Percentiles rank a stretch among this genome's conserved stretches.
Conservation (phyloP, 768 basidiomycete species). For the Calocera cornea region DNA sequence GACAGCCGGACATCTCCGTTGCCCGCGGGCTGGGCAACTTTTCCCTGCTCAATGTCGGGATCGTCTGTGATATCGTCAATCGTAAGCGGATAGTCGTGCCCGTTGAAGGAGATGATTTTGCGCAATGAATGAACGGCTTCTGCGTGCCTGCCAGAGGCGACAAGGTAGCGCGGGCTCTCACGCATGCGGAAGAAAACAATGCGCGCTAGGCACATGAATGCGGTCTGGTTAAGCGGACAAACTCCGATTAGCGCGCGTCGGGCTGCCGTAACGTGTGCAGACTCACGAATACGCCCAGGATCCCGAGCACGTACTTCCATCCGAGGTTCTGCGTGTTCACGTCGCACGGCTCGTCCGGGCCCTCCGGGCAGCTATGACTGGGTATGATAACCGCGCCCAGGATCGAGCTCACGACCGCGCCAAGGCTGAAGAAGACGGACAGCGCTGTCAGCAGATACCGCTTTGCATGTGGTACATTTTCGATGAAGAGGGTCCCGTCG, state of each 20-base stretch:
- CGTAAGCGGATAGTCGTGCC: slow-evolving; percentile 49
- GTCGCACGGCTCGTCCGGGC: slow-evolving; percentile 39
- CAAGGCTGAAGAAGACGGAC: slow-evolving; percentile 91
- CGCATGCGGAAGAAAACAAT: slow-evolving; percentile 83
- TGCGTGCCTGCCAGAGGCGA: slow-evolving; percentile 68
- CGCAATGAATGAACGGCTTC: slow-evolving; percentile 76
- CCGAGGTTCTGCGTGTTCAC: slow-evolving; percentile 60
- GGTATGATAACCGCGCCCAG: slow-evolving; percentile 74
- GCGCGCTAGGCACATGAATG: slow-evolving; percentile 74
- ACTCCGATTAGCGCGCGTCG: not conserved
- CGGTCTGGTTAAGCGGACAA: slow-evolving; percentile 41
- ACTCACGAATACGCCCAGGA: slow-evolving; percentile 72
- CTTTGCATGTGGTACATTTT: slow-evolving; percentile 86
- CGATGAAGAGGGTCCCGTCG: slow-evolving; percentile 81
- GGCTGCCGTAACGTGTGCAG: not conserved
- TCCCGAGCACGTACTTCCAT: slow-evolving; percentile 74
- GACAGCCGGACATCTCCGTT: not conserved
- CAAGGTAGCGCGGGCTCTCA: slow-evolving; percentile 88
- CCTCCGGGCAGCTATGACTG: slow-evolving; percentile 28
- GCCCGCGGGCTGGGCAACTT: not conserved
- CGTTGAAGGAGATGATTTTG: slow-evolving; percentile 78
- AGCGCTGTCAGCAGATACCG: slow-evolving; percentile 84
- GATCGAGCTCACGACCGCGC: slow-evolving; percentile 72
- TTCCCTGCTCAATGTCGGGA: not conserved
- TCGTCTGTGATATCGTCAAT: slow-evolving; percentile 53